Evolutionary conservation across 805 yeast species (phyloP).

Genomic region (Wickerhamia fluorescens): DNA sequence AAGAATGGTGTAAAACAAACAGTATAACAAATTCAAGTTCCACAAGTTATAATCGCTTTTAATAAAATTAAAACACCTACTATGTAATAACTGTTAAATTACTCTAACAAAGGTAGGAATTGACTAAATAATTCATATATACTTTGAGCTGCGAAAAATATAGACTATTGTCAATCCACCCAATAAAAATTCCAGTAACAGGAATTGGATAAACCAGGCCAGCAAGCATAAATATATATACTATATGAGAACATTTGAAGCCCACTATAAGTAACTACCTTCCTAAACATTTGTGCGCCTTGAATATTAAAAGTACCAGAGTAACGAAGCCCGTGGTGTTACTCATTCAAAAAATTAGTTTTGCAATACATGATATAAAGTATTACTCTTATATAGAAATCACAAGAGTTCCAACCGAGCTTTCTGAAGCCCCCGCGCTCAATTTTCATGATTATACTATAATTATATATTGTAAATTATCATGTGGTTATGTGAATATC

Average conservation of each 20-base stretch:
- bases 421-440: conserved; percentile 13
- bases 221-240: conserved; percentile 12
- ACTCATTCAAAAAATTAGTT: conserved; percentile 16
- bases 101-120: too few relatives aligned
- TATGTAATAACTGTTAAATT: too few relatives aligned
- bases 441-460: conserved; percentile 13
- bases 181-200: conserved; percentile 17
- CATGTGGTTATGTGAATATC: conserved; percentile 11
- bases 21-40: too few relatives aligned
- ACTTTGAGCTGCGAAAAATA: conserved; percentile 16
- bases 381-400: conserved; percentile 15
- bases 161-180: conserved; percentile 16
- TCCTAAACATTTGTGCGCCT: conserved; percentile 11
- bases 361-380: conserved; percentile 11
- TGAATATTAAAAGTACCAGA: conserved; percentile 11
- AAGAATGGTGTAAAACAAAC: too few relatives aligned
- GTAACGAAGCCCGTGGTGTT: conserved; percentile 13
- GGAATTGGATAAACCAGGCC: conserved; percentile 16
- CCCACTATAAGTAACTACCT: conserved; percentile 11
- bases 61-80: too few relatives aligned
- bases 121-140: too few relatives aligned
- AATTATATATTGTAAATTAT: conserved; percentile 10
- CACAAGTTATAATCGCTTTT: too few relatives aligned
- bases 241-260: conserved; percentile 5
- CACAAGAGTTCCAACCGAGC: conserved; percentile 17